Base-by-base conservation (phyloP, 441 rosid genomes). In the Bocquillonia castaneifolia region DNA sequence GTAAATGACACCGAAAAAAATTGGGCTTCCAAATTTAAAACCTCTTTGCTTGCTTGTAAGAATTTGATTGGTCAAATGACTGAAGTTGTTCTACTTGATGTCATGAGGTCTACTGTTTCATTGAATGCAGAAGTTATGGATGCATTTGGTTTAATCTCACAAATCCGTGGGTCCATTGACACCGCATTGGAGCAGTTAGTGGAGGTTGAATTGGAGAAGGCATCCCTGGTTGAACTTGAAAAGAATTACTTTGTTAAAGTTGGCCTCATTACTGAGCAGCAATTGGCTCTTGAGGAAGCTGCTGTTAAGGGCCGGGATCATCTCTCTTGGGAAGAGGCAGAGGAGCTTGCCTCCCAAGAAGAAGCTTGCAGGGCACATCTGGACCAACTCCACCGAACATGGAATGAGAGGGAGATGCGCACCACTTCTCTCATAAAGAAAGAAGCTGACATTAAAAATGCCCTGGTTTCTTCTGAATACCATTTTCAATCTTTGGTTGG, bases 301-400 rank as follows among this genome's bases (percentile, higher is more conserved):
- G 84, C 99, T 45, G 52, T 85, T 73, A 88, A 87, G 84, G 86
- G 96, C 63, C 84, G 98, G 84, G 98, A 94, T 82, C 88, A 90
- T 82, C 89, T 90, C 53, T 94, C 97, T 26, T 94, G 99, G 98
- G 99, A 94, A 83, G 99, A 94, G 80, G 99, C 97, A 60, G 99
- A 94, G 82, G 98, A 94, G 84, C 90, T 94, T 67, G 92, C 92
- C 72, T 87, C 99, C 64, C 99, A 94, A 78, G 99, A 92, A 86
- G 99, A 94, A 84, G 89, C 96, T 77, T 94, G 94, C 78, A 84
- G 89, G 83, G 90, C 85, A 59, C 96, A 87, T 83, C 85, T 94
- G 77, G 95, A 88, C 74, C 87, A 85, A 69, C 96, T 94, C 70
- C 91, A 90, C 75, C 92, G 81, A 76, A 76, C 91, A 68, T 91